Base-by-base conservation (phyloP, 768 basidiomycete species). In the Pulveroboletus sp. region DNA sequence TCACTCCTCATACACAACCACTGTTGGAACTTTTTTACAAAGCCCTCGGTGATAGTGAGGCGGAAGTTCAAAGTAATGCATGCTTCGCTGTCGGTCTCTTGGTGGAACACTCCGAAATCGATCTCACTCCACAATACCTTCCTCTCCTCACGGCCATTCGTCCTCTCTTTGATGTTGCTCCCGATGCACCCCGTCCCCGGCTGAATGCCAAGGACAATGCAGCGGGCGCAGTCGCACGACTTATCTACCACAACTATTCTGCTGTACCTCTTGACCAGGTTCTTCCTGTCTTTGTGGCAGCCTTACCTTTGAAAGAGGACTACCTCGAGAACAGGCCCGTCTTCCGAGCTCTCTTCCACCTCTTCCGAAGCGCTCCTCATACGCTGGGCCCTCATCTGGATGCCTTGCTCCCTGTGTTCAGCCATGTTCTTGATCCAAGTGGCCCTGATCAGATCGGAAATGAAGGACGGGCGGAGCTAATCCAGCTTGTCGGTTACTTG, bases 161-260 rank as follows among this genome's bases (percentile, higher is more conserved):
- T 23, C 89, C 89, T 13, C 75, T 95, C 47, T 98, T 99, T 68
- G 68, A 76, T 37, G 76, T 87, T 30, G 59, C 80, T 8, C 69
- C 81, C 1, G 80, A 85, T 50, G 74, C 89, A 6, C 73, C 83
- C n/a, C 63, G 80, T 6, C 71, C 88, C 7, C 75, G 74, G 37
- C 69, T 91, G 53, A 94, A 93, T 64, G 93, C 93, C 17, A 86
- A 86, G 54, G 96, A 99, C 71, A 99, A 99, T 67, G 96, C 96
- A n/a, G 81, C 86, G 8, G 96, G 96, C 37, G 90, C 93, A 22
- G 89, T 98, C 45, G 83, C 83, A 5, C 85, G 96, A 14, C 77
- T 98, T 65, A 86, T 98, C 63, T 65, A 82, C 60, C 86, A 86
- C 63, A 93, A 93, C 68, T 71, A 78, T 5, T 64, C 73, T 12